These are phyloP conservation scores for Geotrichum cucujoidarum DNA, from an alignment of 1,139 yeast genomes.

Conservation along the genomic window DNA sequence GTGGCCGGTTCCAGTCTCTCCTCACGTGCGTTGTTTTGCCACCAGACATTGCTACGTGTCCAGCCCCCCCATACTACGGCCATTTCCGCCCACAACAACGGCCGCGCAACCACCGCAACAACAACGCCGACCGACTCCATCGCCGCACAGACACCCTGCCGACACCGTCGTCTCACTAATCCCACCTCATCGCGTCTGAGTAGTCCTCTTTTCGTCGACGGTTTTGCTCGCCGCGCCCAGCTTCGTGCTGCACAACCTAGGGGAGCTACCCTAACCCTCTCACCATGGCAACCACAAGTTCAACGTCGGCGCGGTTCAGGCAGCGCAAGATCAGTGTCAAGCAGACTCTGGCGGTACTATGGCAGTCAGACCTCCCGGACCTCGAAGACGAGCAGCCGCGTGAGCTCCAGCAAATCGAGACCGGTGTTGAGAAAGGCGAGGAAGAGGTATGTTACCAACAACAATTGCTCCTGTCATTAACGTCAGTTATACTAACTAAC, in stretches of 20 bases:
- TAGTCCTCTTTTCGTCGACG: neutral
- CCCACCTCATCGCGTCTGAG: neutral
- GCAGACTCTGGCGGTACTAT: conserved; percentile 73
- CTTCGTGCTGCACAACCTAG: conserved; percentile 2
- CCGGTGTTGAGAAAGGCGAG: conserved; percentile 97
- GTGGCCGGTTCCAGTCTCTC: too few species aligned
- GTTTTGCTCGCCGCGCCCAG: neutral
- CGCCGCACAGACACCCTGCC: neutral
- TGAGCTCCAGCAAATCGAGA: conserved; percentile 83
- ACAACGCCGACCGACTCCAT: too few species aligned
- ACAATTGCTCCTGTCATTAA: neutral
- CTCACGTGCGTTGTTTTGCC: neutral
- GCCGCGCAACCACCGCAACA: neutral
- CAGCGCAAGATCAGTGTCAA: conserved; percentile 89
- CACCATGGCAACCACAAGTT: conserved; percentile 4
- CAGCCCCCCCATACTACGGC: neutral
- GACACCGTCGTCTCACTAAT: neutral
- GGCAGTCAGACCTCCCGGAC: conserved; percentile 75
- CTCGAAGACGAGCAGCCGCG: conserved; percentile 71
- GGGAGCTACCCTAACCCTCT: conserved; percentile 8
- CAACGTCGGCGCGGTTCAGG: conserved; percentile 60
- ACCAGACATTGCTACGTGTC: neutral
- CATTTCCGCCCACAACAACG: neutral
- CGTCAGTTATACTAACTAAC: neutral
- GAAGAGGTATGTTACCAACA: conserved; percentile 49